Evolutionary conservation across 352 stramenopile species (phyloP).

Genomic region (Globisporangium iwayamae): DNA sequence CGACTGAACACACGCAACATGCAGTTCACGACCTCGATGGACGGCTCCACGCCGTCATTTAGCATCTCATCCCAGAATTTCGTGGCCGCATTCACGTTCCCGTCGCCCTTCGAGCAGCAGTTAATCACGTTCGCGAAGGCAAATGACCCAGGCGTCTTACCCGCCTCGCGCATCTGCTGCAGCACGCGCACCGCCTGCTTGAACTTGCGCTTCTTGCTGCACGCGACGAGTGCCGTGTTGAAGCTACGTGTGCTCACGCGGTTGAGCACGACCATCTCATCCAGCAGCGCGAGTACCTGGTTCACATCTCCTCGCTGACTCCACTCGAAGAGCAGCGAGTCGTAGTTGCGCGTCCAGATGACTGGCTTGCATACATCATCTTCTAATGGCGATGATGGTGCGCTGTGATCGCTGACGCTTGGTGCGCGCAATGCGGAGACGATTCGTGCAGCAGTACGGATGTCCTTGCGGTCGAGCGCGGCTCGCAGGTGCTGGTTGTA

Average conservation of each 20-base stretch:
- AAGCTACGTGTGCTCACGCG: conserved; percentile 51
- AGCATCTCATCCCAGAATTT: conserved; percentile 48
- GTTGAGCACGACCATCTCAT: conserved; percentile 39
- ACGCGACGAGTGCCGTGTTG: conserved; percentile 68
- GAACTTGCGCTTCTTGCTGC: conserved; percentile 43
- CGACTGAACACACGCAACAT: conserved; percentile 63
- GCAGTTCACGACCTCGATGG: conserved; percentile 44
- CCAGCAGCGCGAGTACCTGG: conserved; percentile 44
- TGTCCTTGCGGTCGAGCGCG: conserved; percentile 27
- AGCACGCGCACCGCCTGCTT: conserved; percentile 34
- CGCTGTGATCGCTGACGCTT: conserved; percentile 19
- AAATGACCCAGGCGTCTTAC: conserved; percentile 27
- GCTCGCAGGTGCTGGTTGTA: conserved; percentile 42
- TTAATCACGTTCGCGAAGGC: conserved; percentile 65
- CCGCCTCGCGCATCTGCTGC: conserved; percentile 35
- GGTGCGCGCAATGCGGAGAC: conserved; percentile 3
- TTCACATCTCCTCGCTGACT: conserved; percentile 35
- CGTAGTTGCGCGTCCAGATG: conserved; percentile 47
- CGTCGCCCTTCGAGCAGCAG: conserved; percentile 46
- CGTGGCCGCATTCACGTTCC: conserved; percentile 31
- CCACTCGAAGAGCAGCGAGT: conserved; percentile 48
- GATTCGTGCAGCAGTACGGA: conserved; percentile 27
- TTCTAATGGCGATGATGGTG: conserved; percentile 2
- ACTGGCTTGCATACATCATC: conserved; percentile 15
- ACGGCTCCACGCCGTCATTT: conserved; percentile 30